Conservation (phyloP, 1,139 yeast genomes). For the Hyphopichia wangnamkhiaoensis region DNA sequence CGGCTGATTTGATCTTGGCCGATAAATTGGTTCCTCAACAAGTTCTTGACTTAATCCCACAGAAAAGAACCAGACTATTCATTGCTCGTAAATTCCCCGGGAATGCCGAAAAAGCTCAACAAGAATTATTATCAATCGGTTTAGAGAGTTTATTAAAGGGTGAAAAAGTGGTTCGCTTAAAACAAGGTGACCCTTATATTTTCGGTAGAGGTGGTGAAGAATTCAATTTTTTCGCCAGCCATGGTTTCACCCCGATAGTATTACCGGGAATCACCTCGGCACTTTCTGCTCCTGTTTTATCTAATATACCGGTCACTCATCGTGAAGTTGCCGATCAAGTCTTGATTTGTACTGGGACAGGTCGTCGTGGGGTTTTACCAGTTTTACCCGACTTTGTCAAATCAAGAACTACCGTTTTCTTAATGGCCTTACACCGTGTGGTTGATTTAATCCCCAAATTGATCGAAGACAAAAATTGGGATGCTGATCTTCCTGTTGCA, state of each 20-base stretch:
- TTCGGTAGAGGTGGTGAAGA: constrained; percentile 99
- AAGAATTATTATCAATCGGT: constrained; percentile 75
- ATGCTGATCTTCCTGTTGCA: constrained; percentile 71
- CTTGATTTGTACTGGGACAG: constrained; percentile 92
- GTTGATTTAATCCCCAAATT: constrained; percentile 65
- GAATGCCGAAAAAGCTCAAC: constrained; percentile 91
- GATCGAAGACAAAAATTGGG: constrained; percentile 61
- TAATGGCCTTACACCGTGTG: constrained; percentile 89
- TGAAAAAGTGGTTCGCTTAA: constrained; percentile 78
- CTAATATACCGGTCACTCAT: constrained; percentile 88
- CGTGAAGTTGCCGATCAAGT: constrained; percentile 93
- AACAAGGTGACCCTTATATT: constrained; percentile 97
- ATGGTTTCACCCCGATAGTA: constrained; percentile 73
- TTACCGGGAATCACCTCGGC: constrained; percentile 92
- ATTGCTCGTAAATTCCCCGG: constrained; percentile 97
- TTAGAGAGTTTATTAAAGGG: constrained; percentile 65
- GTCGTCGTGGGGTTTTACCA: constrained; percentile 83
- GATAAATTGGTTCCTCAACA: constrained; percentile 92
- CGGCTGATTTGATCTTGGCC: constrained; percentile 83
- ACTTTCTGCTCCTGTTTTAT: constrained; percentile 82
- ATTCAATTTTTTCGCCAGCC: constrained; percentile 59
- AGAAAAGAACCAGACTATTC: constrained; percentile 63
- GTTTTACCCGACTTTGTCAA: constrained; percentile 70
- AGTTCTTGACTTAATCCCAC: constrained; percentile 79
- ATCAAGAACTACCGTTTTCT: constrained; percentile 78